phyloP scores from a whole-genome alignment of 257 asterid species.

The Gentiana dahurica region DNA sequence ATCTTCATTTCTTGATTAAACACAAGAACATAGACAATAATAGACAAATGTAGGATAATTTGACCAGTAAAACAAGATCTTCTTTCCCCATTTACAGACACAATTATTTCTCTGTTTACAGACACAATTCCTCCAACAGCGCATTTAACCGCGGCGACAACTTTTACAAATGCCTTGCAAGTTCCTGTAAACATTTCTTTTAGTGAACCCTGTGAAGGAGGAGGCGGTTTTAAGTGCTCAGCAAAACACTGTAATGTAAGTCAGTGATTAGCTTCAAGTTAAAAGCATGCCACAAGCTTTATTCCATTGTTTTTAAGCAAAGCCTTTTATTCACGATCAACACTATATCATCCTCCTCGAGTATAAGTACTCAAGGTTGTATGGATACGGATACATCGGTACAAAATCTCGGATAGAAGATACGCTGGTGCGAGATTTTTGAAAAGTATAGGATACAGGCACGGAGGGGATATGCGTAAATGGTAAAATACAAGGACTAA shows the following conservation, averaged over 20 bases:
- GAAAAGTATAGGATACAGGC: no score
- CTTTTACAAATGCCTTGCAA: constrained; percentile 64
- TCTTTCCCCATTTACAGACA: neutral
- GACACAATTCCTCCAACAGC: constrained; percentile 84
- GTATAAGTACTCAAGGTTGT: no score
- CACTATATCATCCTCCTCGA: no score
- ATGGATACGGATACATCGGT: no score
- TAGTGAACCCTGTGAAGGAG: constrained; percentile 60
- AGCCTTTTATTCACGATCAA: no score
- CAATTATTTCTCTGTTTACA: constrained; percentile 24
- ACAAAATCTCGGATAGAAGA: no score
- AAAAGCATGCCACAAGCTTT: neutral
- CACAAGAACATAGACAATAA: neutral
- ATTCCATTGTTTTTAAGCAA: neutral
- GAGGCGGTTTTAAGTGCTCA: constrained; percentile 66
- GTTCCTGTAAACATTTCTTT: constrained; percentile 57
- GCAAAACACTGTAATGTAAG: constrained; percentile 84
- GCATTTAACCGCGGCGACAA: constrained; percentile 28
- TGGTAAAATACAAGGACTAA: no score
- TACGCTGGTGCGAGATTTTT: no score
- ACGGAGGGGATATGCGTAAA: no score
- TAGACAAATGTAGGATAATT: no score
- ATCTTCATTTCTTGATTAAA: neutral
- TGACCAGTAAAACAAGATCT: neutral
- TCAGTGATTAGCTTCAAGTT: constrained; percentile 26